phyloP scores from a whole-genome alignment of 345 rosid genomes.

The Durio zibethinus region DNA sequence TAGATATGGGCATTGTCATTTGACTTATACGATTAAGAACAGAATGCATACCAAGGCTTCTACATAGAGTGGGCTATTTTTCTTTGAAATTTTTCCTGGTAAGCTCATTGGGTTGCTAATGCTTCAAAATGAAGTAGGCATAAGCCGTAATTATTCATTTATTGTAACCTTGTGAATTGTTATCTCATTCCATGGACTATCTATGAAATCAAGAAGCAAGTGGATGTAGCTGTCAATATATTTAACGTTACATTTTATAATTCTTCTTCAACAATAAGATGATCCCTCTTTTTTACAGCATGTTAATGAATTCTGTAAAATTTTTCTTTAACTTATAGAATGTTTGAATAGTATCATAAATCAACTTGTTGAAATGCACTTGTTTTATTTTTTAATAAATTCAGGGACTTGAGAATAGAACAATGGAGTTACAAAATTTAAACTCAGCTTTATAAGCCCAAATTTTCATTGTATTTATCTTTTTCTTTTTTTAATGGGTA shows the following conservation, averaged over 20 bases:
- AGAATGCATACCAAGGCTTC: neutral
- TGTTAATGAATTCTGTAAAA: neutral
- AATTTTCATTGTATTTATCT: neutral
- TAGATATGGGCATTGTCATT: neutral
- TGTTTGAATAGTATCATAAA: neutral
- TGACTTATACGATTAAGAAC: neutral
- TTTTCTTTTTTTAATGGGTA: conserved; percentile 41
- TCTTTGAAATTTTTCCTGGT: neutral
- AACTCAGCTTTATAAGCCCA: neutral
- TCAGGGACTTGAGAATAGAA: neutral
- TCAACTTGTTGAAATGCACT: neutral
- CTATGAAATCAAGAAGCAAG: neutral
- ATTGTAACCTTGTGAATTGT: neutral
- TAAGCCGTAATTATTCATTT: neutral
- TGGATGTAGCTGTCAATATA: neutral
- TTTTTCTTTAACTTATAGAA: neutral
- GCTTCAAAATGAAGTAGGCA: neutral
- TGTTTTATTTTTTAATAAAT: neutral
- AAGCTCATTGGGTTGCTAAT: neutral
- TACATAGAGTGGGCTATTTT: neutral
- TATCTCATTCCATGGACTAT: neutral
- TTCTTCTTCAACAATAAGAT: neutral
- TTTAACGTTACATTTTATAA: neutral
- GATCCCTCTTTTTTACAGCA: neutral
- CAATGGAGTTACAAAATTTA: neutral